These are phyloP conservation scores for Cladosporium phlei DNA, from an alignment of 2,329 filamentous ascomycete species.

Conservation along the genomic window DNA sequence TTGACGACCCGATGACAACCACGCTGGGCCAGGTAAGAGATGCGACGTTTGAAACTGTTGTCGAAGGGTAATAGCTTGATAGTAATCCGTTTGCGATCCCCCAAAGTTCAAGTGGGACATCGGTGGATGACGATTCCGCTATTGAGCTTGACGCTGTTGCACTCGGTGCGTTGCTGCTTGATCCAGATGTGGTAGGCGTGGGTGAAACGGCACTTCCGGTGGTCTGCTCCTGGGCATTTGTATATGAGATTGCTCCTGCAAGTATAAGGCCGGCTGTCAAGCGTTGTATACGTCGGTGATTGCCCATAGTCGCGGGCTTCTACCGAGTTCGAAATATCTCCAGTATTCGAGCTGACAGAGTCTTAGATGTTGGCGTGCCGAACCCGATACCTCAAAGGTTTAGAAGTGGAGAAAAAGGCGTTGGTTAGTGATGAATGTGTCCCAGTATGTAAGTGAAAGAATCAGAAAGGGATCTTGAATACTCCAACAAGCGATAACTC, in stretches of 20 bases:
- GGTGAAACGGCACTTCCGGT: background rate
- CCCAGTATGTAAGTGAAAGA: background rate
- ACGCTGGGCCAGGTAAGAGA: slow-evolving; percentile 18
- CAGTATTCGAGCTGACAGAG: too few species aligned
- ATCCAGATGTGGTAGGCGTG: background rate
- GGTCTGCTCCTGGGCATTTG: background rate
- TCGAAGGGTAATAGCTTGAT: slow-evolving; percentile 15
- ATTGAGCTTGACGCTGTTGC: too few species aligned
- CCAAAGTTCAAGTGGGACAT: slow-evolving; percentile 13
- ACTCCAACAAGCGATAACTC: slow-evolving; percentile 1
- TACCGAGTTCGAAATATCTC: background rate
- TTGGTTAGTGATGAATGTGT: background rate
- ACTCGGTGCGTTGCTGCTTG: background rate
- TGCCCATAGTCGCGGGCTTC: background rate
- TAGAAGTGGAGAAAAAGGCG: background rate
- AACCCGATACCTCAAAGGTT: background rate
- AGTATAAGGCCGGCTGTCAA: background rate
- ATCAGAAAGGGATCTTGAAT: background rate
- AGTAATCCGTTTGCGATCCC: slow-evolving; percentile 15
- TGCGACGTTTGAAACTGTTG: slow-evolving; percentile 13
- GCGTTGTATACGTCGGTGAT: background rate
- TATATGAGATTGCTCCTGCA: background rate
- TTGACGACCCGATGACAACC: slow-evolving; percentile 18
- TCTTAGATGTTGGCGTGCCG: background rate
- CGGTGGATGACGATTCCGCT: background rate